Base-by-base conservation (phyloP, 495 filamentous ascomycete genomes). In the Aspergillus biplanus region DNA sequence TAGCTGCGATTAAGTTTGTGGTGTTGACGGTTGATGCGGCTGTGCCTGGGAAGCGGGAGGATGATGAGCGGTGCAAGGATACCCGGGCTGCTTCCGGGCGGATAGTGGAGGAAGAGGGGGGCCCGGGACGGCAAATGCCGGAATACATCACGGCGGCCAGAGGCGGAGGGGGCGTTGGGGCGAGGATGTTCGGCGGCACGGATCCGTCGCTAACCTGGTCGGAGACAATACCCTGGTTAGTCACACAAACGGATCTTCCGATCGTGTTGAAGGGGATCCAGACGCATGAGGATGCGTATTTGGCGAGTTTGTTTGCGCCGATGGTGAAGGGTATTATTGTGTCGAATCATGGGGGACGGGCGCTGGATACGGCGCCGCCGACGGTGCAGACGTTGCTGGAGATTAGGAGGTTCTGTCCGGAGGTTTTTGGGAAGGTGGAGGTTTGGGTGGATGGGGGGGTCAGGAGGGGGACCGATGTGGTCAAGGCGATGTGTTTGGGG, bases 11-110 rank as follows among this genome's bases (percentile, higher is more conserved):
- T 77, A 94, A 92, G 74, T 93, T 89, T 75, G 82, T 97, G 65
- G 85, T 87, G 54, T 82, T 97, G 18, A 97, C 93, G 3, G 86
- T 97, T 13, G 93, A 97, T 69, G 93, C 93, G 1, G 90, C 93
- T 0, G 89, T 92, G 12, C 91, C 93, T 0, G 93, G 92, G 1
- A 97, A 97, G 76, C 82, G 93, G 62, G 93, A 97, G 79, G 85
- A 90, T 52, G 93, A 97, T 70, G 92, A 96, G 73, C 78, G 86
- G 8, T 78, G 80, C 65, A 86, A 82, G 58, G 62, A 81, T 69
- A 77, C 46, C 2, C 61, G 67, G 3, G 68, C 77, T 8, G 81
- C 78, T 63, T 1, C 84, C 85, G 74, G 83, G 78, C 33, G 80
- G 52, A 73, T 71, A 39, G 35, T 12, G 35, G 9, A 83, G 82